Conservation (phyloP, 75 land plant species). For the Chamaecyparis obtusa region DNA sequence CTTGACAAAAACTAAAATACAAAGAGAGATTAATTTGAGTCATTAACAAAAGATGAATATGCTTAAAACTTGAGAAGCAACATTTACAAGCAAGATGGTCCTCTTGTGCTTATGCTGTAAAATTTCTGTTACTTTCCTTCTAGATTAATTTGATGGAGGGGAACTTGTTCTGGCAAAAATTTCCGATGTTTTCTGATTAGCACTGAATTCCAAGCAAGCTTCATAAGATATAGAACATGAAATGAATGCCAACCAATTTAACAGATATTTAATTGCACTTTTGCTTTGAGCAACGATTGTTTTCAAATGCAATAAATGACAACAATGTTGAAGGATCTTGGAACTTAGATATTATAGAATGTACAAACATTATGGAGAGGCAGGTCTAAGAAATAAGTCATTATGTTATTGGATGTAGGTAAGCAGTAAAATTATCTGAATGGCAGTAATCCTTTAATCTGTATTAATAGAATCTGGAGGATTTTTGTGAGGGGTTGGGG, state of each 20-base stretch:
- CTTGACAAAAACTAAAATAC: too few species aligned
- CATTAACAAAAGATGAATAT: not conserved
- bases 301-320: not conserved
- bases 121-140: not conserved
- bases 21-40: not conserved
- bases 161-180: not conserved
- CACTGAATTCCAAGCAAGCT: not conserved
- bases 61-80: not conserved
- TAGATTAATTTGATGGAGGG: not conserved
- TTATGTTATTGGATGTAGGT: not conserved
- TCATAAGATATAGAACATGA: not conserved
- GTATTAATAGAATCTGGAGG: not conserved
- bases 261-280: not conserved
- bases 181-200: not conserved
- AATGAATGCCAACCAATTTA: not conserved
- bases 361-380: not conserved
- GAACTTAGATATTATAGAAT: not conserved
- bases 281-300: not conserved
- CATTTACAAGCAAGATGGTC: not conserved
- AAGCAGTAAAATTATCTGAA: not conserved
- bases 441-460: not conserved
- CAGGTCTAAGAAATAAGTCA: not conserved
- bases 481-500: not conserved
- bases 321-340: not conserved
- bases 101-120: not conserved